Base-by-base conservation (phyloP, 495 filamentous ascomycete species). In the Tetracladium setigerum region DNA sequence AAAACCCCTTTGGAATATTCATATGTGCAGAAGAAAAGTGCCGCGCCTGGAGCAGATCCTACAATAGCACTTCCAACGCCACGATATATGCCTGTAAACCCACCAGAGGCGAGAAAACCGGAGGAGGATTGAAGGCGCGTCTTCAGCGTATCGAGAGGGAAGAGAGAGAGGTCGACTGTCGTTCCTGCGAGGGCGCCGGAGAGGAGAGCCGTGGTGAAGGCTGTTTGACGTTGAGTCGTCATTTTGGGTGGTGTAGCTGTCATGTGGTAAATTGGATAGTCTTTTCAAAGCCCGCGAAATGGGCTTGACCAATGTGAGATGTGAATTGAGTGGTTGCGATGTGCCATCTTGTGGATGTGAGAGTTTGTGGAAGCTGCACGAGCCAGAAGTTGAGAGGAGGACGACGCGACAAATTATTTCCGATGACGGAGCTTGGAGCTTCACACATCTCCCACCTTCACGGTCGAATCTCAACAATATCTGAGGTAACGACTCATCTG, bases 11-110 rank as follows among this genome's bases (percentile, higher is more conserved):
- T 97, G 35, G 84, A 71, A 41, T 77, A 69, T 62, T 98, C 92
- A 69, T 98, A 98, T 47, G 89, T 94, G 62, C 88, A 86, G 78
- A 98, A 98, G 78, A 98, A 98, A 53, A 95, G 87, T 35, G 92
- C 91, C 5, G 92, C 92, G n/a, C 89, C 89, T 5, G 92, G 92
- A 0, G 94, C 94, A 31, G 89, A 95, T n/a, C 92, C 92, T 56
- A 96, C 79, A 27, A 89, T 62, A 4, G 82, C 82, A 33, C 70
- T 75, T 27, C 83, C 83, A 12, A 88, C 70, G 58, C 85, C 83
- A 35, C 74, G 70, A 71, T 86, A 86, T 55, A 87, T 78, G 49
- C 84, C 83, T 36, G 67, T 66, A 72, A 87, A 87, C 54, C 84
- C 84, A 59, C 84, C 86, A 6, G 83, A 78, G 15, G 83, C 72